Evolutionary conservation across 2,329 filamentous ascomycete species (phyloP).

Genomic region (Sporothrix curviconia): DNA sequence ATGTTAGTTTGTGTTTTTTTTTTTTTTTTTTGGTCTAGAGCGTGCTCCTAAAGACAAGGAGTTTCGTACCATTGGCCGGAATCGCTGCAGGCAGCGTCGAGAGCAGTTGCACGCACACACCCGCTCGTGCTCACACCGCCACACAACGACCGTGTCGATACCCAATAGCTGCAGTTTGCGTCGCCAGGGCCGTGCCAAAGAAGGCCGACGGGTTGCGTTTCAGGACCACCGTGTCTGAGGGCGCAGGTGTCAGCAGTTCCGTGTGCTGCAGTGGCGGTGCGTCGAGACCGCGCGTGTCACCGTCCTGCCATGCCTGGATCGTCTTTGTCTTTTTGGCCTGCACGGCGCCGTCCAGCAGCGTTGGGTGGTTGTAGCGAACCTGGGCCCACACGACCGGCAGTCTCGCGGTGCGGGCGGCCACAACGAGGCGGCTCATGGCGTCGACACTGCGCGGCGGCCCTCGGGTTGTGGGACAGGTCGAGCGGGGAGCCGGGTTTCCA

Average conservation of each 20-base stretch:
- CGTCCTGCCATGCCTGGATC: constrained; percentile 35
- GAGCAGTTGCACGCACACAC: constrained; percentile 36
- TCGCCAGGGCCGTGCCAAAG: constrained; percentile 38
- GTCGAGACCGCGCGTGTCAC: constrained; percentile 33
- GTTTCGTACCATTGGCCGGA: constrained; percentile 35
- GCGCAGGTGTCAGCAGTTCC: constrained; percentile 31
- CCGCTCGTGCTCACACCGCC: constrained; percentile 42
- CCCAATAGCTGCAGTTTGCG: constrained; percentile 31
- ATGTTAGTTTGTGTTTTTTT: no score
- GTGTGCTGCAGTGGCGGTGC: constrained; percentile 25
- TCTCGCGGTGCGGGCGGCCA: constrained; percentile 30
- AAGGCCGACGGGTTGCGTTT: constrained; percentile 41
- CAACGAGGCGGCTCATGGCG: constrained; percentile 34
- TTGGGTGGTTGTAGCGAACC: constrained; percentile 35
- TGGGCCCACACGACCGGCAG: constrained; percentile 38
- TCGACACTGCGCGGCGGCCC: constrained; percentile 29
- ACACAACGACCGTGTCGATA: constrained; percentile 39
- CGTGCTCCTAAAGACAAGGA: no score
- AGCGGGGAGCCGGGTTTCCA: constrained; percentile 37
- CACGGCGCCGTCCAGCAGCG: constrained; percentile 38
- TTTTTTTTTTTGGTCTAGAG: no score
- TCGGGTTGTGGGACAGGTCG: constrained; percentile 31
- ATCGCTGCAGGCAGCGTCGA: constrained; percentile 39
- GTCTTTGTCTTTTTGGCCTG: constrained; percentile 36
- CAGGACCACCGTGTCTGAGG: constrained; percentile 30